phyloP scores from a whole-genome alignment of 805 yeast genomes.

The Candida krabiensis region DNA sequence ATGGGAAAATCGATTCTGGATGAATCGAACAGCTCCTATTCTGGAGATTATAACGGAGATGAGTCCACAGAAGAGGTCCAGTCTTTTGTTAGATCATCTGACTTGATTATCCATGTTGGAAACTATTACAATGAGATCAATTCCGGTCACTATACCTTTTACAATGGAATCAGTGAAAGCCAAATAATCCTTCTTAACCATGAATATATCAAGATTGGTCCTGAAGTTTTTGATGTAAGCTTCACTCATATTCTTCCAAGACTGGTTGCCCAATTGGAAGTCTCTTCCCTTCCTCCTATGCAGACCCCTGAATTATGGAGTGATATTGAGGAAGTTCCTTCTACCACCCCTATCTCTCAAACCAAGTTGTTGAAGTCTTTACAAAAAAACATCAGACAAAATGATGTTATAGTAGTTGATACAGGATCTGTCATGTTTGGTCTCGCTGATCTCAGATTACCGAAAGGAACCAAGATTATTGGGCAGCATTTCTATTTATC shows the following conservation, averaged over 20 bases:
- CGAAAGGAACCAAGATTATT: conserved; percentile 48
- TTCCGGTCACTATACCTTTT: conserved; percentile 61
- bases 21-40: conserved; percentile 62
- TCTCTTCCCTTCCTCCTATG: conserved; percentile 5
- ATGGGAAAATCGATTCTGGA: conserved; percentile 75
- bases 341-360: conserved; percentile 46
- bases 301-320: conserved; percentile 9
- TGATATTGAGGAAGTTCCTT: conserved; percentile 22
- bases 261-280: conserved; percentile 40
- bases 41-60: conserved; percentile 73
- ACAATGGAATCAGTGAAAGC: conserved; percentile 39
- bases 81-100: conserved; percentile 53
- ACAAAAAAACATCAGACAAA: conserved; percentile 39
- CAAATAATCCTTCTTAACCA: conserved; percentile 52
- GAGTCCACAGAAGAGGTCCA: conserved; percentile 50
- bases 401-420: conserved; percentile 76
- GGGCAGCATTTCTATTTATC: conserved; percentile 80
- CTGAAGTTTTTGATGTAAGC: conserved; percentile 39
- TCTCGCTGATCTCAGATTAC: conserved; percentile 64
- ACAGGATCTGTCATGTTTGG: conserved; percentile 85
- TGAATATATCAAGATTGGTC: conserved; percentile 49
- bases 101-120: conserved; percentile 72
- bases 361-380: conserved; percentile 42
- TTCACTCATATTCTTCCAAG: conserved; percentile 51
- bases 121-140: conserved; percentile 66